A percentile compares a stretch with the other conserved stretches of the same genome.
Evolutionary conservation across 805 yeast genomes (phyloP).

Genomic region (Lachancea cidri): DNA sequence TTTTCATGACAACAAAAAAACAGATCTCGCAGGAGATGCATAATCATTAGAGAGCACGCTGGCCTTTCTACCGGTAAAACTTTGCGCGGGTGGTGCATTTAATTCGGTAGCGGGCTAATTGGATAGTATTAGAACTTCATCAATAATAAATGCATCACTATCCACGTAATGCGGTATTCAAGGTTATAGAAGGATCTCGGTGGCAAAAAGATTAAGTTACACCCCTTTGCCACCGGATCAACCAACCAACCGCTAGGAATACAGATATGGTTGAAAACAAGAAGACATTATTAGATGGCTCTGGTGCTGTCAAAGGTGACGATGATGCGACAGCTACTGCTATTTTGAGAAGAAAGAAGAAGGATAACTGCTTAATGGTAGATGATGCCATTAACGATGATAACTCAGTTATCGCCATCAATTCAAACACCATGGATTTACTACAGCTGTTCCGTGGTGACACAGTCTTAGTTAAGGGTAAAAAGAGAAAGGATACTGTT

Average conservation of each 20-base stretch:
- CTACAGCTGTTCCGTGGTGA: constrained; percentile 96
- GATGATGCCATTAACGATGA: constrained; percentile 98
- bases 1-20: too few relatives aligned
- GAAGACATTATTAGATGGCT: constrained; percentile 52
- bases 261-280: constrained; percentile 34
- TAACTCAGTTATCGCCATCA: constrained; percentile 92
- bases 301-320: constrained; percentile 54
- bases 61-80: too few relatives aligned
- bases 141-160: neutral
- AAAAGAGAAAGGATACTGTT: constrained; percentile 96
- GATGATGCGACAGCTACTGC: constrained; percentile 92
- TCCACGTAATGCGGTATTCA: neutral
- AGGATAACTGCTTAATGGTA: constrained; percentile 88
- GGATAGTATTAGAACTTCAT: neutral
- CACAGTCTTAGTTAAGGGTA: constrained; percentile 94
- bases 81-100: too few relatives aligned
- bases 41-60: too few relatives aligned
- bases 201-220: constrained; percentile 7
- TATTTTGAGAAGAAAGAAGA: constrained; percentile 94
- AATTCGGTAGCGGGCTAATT: neutral
- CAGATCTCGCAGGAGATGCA: too few relatives aligned
- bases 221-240: constrained; percentile 1
- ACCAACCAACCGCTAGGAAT: neutral
- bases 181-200: constrained; percentile 4
- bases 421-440: constrained; percentile 91